Percentiles rank a stretch among this genome's conserved stretches.
These are phyloP conservation scores for Sphaerostilbella broomeana DNA, from an alignment of 2,329 filamentous ascomycete genomes.

Conservation along the genomic window DNA sequence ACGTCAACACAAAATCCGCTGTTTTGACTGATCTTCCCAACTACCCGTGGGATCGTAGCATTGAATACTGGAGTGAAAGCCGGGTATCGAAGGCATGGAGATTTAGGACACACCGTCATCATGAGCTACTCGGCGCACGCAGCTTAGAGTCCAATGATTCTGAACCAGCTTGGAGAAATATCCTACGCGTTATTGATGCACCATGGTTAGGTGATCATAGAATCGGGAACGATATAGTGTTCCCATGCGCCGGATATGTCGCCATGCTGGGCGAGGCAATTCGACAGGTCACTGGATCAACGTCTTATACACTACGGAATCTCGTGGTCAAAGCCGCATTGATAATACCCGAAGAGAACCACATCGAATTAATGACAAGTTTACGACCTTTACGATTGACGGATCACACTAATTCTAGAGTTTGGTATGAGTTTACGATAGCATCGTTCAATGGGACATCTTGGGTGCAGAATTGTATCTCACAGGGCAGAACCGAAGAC, in stretches of 20 bases:
- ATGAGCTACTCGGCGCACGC: constrained; percentile 26
- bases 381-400: constrained; percentile 10
- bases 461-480: constrained; percentile 13
- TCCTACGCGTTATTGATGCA: constrained; percentile 30
- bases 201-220: constrained; percentile 41
- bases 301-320: constrained; percentile 9
- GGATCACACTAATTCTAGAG: constrained; percentile 9
- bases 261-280: constrained; percentile 37
- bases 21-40: constrained; percentile 30
- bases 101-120: constrained; percentile 17
- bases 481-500: too few species aligned
- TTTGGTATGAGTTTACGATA: constrained; percentile 15
- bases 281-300: constrained; percentile 13
- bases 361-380: constrained; percentile 14
- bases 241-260: constrained; percentile 38
- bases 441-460: constrained; percentile 11
- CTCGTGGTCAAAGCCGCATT: constrained; percentile 12
- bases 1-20: neutral
- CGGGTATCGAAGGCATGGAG: constrained; percentile 20
- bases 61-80: constrained; percentile 19
- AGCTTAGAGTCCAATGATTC: constrained; percentile 24
- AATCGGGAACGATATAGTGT: constrained; percentile 32
- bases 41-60: constrained; percentile 22
- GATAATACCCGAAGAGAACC: constrained; percentile 8
- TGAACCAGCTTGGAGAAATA: constrained; percentile 34